Evolutionary conservation across 2,329 filamentous ascomycete genomes (phyloP).

Genomic region (Aureobasidium mangrovei): DNA sequence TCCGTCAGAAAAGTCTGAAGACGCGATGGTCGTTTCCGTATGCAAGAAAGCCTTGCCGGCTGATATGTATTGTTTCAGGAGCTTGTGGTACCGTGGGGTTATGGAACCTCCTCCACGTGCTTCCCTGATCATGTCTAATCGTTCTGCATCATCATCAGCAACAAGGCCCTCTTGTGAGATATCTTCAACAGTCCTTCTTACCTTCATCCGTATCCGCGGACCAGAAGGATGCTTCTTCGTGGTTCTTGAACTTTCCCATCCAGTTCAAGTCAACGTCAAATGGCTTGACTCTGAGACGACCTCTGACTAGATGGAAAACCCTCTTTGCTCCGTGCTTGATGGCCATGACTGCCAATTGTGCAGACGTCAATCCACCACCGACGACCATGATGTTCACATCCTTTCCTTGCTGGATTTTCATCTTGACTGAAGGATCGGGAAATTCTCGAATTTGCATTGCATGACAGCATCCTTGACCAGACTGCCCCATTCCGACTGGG

Average conservation of each 20-base stretch:
- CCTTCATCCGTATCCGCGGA: constrained; percentile 60
- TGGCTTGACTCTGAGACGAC: constrained; percentile 55
- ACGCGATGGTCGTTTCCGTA: constrained; percentile 47
- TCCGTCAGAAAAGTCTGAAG: constrained; percentile 32
- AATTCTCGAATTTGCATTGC: constrained; percentile 55
- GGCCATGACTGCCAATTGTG: constrained; percentile 61
- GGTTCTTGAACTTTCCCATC: constrained; percentile 76
- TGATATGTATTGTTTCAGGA: constrained; percentile 52
- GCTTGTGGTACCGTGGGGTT: constrained; percentile 58
- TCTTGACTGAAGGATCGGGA: constrained; percentile 44
- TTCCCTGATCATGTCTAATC: constrained; percentile 54
- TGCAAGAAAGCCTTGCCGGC: constrained; percentile 46
- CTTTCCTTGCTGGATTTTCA: constrained; percentile 43
- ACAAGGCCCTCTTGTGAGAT: background rate
- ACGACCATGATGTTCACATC: constrained; percentile 61
- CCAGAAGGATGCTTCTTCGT: constrained; percentile 69
- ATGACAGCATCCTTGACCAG: constrained; percentile 48
- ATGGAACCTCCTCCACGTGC: constrained; percentile 71
- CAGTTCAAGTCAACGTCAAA: constrained; percentile 70
- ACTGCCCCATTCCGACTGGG: constrained; percentile 26
- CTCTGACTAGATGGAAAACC: constrained; percentile 62
- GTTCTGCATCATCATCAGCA: constrained; percentile 35
- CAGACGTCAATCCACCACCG: constrained; percentile 67
- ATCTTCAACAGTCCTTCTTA: constrained; percentile 17
- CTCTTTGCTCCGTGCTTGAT: constrained; percentile 56